A percentile compares a stretch with the other conserved stretches of the same genome.
Conservation (phyloP, 1,139 yeast genomes). For the Yamadazyma oceani region DNA sequence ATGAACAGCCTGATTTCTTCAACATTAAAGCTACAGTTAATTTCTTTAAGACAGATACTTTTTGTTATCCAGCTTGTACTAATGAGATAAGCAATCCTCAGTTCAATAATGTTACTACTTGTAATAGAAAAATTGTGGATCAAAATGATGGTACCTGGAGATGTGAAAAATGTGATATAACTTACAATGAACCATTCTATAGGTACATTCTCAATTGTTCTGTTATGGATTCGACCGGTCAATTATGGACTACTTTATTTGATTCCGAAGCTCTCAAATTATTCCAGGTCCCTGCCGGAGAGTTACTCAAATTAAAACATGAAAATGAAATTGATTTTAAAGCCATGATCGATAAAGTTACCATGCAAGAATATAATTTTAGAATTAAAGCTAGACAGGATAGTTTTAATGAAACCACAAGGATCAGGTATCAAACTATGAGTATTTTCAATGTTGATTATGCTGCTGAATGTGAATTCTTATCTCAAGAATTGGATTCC, state of each 20-base stretch:
- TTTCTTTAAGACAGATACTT: slow-evolving; percentile 68
- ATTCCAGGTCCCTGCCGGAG: slow-evolving; percentile 70
- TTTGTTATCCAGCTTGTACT: slow-evolving; percentile 90
- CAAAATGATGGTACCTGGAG: slow-evolving; percentile 80
- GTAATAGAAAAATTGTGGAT: slow-evolving; percentile 82
- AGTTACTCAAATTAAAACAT: slow-evolving; percentile 52
- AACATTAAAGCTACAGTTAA: slow-evolving; percentile 71
- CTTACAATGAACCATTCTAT: slow-evolving; percentile 66
- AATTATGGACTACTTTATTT: slow-evolving; percentile 83
- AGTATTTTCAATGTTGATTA: slow-evolving; percentile 58
- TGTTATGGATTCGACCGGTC: slow-evolving; percentile 77
- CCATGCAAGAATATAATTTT: slow-evolving; percentile 70
- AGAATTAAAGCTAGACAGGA: slow-evolving; percentile 84
- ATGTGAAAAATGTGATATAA: slow-evolving; percentile 86
- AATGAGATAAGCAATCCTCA: slow-evolving; percentile 27
- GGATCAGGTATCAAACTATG: slow-evolving; percentile 73
- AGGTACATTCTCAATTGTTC: slow-evolving; percentile 76
- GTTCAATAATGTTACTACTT: slow-evolving; percentile 35
- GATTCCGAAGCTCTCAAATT: slow-evolving; percentile 78
- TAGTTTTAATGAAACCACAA: slow-evolving; percentile 72
- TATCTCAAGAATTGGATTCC: slow-evolving; percentile 52
- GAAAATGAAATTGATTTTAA: slow-evolving; percentile 48
- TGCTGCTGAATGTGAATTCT: slow-evolving; percentile 59
- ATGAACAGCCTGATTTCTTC: slow-evolving; percentile 79
- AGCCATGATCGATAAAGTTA: slow-evolving; percentile 49